phyloP scores from a whole-genome alignment of 768 basidiomycete genomes.

The Leucocoprinus birnbaumii region DNA sequence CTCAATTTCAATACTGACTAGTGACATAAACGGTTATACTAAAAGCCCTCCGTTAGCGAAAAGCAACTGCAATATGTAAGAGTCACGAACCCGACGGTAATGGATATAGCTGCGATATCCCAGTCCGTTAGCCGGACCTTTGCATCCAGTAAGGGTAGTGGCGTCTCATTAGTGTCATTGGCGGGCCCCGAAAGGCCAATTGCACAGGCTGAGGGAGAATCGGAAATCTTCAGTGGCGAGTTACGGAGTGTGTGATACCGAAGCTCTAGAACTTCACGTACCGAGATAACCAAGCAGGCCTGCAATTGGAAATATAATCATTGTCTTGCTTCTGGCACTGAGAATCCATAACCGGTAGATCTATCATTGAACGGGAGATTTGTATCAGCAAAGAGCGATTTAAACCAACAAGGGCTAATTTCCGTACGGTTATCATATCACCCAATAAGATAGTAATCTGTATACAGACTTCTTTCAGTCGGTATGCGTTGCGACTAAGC shows the following conservation, averaged over 20 bases:
- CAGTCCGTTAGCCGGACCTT: background rate
- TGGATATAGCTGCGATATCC: background rate
- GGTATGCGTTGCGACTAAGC: background rate
- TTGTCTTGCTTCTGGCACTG: background rate
- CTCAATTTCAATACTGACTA: background rate
- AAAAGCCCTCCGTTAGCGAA: too few species aligned
- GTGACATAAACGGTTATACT: background rate
- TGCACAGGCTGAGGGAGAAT: background rate
- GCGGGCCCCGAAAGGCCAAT: background rate
- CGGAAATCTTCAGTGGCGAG: too few species aligned
- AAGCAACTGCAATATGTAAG: background rate
- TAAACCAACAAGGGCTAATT: too few species aligned
- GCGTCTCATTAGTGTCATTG: background rate
- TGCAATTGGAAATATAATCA: background rate
- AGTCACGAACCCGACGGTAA: background rate
- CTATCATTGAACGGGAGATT: too few species aligned
- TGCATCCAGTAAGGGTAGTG: background rate
- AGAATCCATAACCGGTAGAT: background rate
- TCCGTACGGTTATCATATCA: background rate
- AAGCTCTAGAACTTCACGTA: too few species aligned
- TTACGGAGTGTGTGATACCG: too few species aligned
- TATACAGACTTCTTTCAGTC: background rate
- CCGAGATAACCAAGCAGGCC: background rate
- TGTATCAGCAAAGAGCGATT: too few species aligned
- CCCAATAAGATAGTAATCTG: background rate